Base-by-base conservation (phyloP, 2,329 filamentous ascomycete genomes). In the Xylaria sp. region DNA sequence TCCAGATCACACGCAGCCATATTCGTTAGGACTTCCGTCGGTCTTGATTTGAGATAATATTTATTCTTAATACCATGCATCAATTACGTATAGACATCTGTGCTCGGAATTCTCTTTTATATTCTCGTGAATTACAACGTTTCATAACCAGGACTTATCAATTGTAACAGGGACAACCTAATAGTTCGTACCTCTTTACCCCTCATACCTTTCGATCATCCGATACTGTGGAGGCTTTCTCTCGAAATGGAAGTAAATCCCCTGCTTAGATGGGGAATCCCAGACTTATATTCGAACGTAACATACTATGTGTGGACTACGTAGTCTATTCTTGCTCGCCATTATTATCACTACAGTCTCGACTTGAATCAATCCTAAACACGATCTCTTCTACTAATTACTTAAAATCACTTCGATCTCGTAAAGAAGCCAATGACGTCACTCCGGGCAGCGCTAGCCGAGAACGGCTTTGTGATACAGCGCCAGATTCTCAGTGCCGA, bases 401-500 rank as follows among this genome's bases (percentile, higher is more conserved):
- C 44, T 6, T 13, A 46, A 9, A 9, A 28, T 6, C 7, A 33
- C 31, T 33, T 33, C 31, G 23, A 23, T 17, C 20, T 23, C 20
- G 20, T 49, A 15, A 38, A 38, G 31, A 63, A 57, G 20, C 26
- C 20, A 38, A 62, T 64, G 65, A 62, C 61, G 26, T 59, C 62
- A 36, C 63, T 68, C 59, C 72, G 71, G 20, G 66, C 63, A 36
- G 63, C 54, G 20, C 69, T 74, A 44, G 69, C 71, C 49, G 82
- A 83, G 62, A 87, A 96, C 79, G 93, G 93, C 79, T 97, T 91
- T 84, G 90, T 95, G 58, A 81, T 92, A 65, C 85, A 96, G 75
- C 90, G 88, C 48, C 86, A 86, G 42, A 83, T 93, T 71, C 84
- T 97, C 74, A 80, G 84, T 66, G 79, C 84, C 2, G 65, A 80